A percentile compares a stretch with the other conserved stretches of the same genome.
These are phyloP conservation scores for Tarenaya hassleriana DNA, from an alignment of 345 rosid species.

Conservation along the genomic window DNA sequence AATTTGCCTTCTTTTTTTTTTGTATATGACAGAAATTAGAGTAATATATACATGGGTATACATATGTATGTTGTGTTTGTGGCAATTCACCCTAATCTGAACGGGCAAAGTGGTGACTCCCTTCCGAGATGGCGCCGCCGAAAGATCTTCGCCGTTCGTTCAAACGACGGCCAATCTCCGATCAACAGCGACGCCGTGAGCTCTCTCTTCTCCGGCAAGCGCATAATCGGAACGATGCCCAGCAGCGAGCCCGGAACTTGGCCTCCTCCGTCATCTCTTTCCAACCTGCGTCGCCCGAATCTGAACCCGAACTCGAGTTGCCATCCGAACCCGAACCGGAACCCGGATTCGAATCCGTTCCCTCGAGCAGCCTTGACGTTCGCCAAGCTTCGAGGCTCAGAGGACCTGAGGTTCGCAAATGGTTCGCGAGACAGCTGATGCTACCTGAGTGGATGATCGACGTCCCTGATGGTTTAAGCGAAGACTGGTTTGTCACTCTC, in stretches of 20 bases:
- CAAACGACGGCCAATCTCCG: constrained; percentile 76
- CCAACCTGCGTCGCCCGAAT: constrained; percentile 34
- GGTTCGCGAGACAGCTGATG: constrained; percentile 89
- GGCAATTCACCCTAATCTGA: too few relatives aligned
- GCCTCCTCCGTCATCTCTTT: constrained; percentile 70
- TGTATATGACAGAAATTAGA: too few relatives aligned
- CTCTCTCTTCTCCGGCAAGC: constrained; percentile 71
- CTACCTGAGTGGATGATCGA: constrained; percentile 98
- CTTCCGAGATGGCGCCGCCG: constrained; percentile 51
- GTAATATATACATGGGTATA: too few relatives aligned
- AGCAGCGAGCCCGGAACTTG: constrained; percentile 73
- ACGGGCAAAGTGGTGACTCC: too few relatives aligned
- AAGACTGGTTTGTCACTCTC: constrained; percentile 49
- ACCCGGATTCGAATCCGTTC: constrained; percentile 30
- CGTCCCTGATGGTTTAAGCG: constrained; percentile 62
- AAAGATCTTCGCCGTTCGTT: constrained; percentile 82
- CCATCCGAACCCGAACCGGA: constrained; percentile 20
- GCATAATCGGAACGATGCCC: constrained; percentile 77
- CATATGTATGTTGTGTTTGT: too few relatives aligned
- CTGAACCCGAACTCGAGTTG: constrained; percentile 34
- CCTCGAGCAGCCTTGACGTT: constrained; percentile 46
- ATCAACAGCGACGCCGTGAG: constrained; percentile 80
- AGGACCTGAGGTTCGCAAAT: constrained; percentile 73
- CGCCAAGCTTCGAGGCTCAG: constrained; percentile 61
- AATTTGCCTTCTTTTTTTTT: too few relatives aligned